phyloP scores from a whole-genome alignment of 2,329 filamentous ascomycete genomes.

The Teratosphaeria zuluensis region DNA sequence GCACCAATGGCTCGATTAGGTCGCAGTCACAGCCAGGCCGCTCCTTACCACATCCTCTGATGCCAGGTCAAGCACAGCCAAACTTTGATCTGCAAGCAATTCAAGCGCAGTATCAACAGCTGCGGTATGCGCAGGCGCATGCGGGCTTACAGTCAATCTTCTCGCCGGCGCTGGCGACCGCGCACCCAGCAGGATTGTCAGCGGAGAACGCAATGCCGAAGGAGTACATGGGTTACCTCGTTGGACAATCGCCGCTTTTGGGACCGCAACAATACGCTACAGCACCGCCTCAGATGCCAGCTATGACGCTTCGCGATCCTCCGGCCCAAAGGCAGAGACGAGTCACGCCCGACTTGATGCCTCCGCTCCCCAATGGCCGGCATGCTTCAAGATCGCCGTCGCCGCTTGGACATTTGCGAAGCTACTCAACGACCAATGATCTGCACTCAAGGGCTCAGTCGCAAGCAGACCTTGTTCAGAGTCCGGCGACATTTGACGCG shows the following conservation, averaged over 20 bases:
- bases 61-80: conserved; percentile 27
- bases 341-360: conserved; percentile 34
- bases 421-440: conserved; percentile 24
- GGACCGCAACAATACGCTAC: conserved; percentile 24
- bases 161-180: conserved; percentile 10
- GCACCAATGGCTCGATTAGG: conserved; percentile 29
- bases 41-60: conserved; percentile 30
- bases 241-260: conserved; percentile 34
- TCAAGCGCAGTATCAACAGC: conserved; percentile 24
- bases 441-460: conserved; percentile 9
- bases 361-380: conserved; percentile 20
- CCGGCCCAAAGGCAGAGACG: conserved; percentile 32
- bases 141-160: conserved; percentile 16
- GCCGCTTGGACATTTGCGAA: conserved; percentile 35
- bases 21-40: conserved; percentile 43
- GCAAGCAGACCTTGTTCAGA: conserved; percentile 8
- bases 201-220: conserved; percentile 33
- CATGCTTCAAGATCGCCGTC: conserved; percentile 35
- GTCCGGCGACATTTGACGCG: conserved; percentile 12
- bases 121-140: conserved; percentile 16
- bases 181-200: conserved; percentile 10
- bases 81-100: conserved; percentile 30
- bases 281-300: conserved; percentile 26
- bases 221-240: conserved; percentile 42
- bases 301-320: conserved; percentile 29